A percentile compares a stretch with the other conserved stretches of the same genome.
Conservation (phyloP, 495 filamentous ascomycete species). For the Chaetomium cochliodes region DNA sequence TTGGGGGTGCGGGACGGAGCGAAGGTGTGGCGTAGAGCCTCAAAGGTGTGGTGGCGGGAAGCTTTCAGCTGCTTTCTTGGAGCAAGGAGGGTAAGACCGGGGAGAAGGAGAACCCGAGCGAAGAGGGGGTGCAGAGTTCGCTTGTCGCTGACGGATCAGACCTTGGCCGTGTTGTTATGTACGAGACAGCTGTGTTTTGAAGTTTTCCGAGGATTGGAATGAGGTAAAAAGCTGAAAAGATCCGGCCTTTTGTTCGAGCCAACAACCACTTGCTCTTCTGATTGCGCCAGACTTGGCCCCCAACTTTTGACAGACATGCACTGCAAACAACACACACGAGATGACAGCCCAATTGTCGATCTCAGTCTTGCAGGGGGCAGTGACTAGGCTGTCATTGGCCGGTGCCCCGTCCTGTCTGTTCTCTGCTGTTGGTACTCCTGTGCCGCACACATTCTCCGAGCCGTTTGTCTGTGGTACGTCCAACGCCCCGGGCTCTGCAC, state of each 20-base stretch:
- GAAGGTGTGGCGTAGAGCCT: not conserved
- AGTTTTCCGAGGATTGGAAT: no score
- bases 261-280: not conserved
- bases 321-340: not conserved
- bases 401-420: not conserved
- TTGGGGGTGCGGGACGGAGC: not conserved
- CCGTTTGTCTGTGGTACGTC: not conserved
- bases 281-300: no score
- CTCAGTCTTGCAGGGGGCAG: not conserved
- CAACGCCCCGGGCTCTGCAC: no score
- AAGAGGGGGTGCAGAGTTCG: no score
- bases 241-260: not conserved
- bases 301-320: no score
- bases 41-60: not conserved
- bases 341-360: not conserved
- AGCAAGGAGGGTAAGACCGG: not conserved
- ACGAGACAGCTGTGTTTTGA: no score
- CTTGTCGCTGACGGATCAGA: not conserved
- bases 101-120: not conserved
- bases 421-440: no score
- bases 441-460: no score
- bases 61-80: not conserved
- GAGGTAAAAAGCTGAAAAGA: not conserved
- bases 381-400: not conserved
- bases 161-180: no score